Evolutionary conservation across 495 filamentous ascomycete species (phyloP).

Genomic region (Tuber indicum): DNA sequence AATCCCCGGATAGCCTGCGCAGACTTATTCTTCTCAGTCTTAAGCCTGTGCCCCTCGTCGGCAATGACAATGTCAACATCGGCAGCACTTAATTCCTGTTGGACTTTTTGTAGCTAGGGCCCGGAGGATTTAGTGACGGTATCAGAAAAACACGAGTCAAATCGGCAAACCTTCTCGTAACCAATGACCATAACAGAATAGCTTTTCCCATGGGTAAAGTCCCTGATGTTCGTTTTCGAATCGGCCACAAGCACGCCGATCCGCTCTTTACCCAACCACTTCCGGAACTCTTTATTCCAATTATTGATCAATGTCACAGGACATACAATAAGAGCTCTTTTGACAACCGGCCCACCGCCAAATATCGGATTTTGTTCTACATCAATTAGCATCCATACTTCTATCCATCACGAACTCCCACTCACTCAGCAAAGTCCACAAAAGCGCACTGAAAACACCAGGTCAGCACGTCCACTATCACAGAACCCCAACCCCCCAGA

Average conservation of each 20-base stretch:
- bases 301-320: slow-evolving; percentile 74
- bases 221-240: slow-evolving; percentile 56
- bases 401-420: slow-evolving; percentile 12
- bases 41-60: slow-evolving; percentile 75
- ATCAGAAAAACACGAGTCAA: background rate
- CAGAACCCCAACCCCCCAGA: slow-evolving; percentile 2
- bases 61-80: slow-evolving; percentile 71
- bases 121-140: background rate
- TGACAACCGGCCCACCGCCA: slow-evolving; percentile 54
- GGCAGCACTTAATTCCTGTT: slow-evolving; percentile 60
- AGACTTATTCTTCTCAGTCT: slow-evolving; percentile 75
- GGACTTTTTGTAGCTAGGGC: slow-evolving; percentile 48
- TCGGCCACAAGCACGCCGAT: slow-evolving; percentile 70
- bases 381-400: background rate
- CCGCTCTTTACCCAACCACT: slow-evolving; percentile 72
- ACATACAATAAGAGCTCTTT: slow-evolving; percentile 75
- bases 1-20: slow-evolving; percentile 67
- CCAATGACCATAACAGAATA: slow-evolving; percentile 79
- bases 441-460: slow-evolving; percentile 46
- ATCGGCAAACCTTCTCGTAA: slow-evolving; percentile 63
- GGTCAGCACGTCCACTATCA: background rate
- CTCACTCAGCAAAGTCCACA: slow-evolving; percentile 66
- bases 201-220: slow-evolving; percentile 68
- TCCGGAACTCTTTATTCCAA: slow-evolving; percentile 71
- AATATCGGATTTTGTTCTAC: slow-evolving; percentile 66